phyloP scores from a whole-genome alignment of 2,329 filamentous ascomycete genomes.

The Penicillium expansum region DNA sequence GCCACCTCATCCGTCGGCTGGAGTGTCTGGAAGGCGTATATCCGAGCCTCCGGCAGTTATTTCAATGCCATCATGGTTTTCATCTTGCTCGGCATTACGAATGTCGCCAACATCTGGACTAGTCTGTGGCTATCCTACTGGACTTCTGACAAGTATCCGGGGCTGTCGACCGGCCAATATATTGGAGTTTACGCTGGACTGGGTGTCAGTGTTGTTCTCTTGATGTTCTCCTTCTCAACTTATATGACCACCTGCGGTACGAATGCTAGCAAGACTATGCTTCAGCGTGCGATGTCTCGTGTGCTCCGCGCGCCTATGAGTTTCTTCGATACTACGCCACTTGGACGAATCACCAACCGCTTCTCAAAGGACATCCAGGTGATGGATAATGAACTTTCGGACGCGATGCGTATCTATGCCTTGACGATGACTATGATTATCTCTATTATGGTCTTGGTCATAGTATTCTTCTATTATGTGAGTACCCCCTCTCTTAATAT shows the following conservation, averaged over 20 bases:
- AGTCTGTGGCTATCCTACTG: constrained; percentile 93
- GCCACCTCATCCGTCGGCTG: constrained; percentile 75
- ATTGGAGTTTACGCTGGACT: constrained; percentile 69
- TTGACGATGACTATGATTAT: constrained; percentile 79
- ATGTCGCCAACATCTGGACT: constrained; percentile 81
- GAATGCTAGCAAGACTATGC: constrained; percentile 74
- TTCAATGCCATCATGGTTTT: constrained; percentile 63
- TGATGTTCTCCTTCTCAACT: constrained; percentile 80
- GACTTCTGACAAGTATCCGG: constrained; percentile 72
- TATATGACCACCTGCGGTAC: constrained; percentile 76
- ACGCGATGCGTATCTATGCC: constrained; percentile 90
- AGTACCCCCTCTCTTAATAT: constrained; percentile 13
- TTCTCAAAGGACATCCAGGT: constrained; percentile 95
- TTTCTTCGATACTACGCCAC: constrained; percentile 95
- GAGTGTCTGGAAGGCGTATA: constrained; percentile 75
- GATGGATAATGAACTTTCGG: constrained; percentile 89
- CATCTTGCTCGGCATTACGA: constrained; percentile 65
- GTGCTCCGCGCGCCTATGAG: constrained; percentile 72
- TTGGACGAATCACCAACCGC: constrained; percentile 92
- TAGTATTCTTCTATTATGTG: constrained; percentile 85
- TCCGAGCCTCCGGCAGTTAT: constrained; percentile 67
- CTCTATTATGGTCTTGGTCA: constrained; percentile 83
- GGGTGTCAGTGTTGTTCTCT: constrained; percentile 65
- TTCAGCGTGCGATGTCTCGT: constrained; percentile 73
- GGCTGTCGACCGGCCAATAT: constrained; percentile 65